Conservation (phyloP, 2,329 filamentous ascomycete genomes). For the Aspergillus jensenii region DNA sequence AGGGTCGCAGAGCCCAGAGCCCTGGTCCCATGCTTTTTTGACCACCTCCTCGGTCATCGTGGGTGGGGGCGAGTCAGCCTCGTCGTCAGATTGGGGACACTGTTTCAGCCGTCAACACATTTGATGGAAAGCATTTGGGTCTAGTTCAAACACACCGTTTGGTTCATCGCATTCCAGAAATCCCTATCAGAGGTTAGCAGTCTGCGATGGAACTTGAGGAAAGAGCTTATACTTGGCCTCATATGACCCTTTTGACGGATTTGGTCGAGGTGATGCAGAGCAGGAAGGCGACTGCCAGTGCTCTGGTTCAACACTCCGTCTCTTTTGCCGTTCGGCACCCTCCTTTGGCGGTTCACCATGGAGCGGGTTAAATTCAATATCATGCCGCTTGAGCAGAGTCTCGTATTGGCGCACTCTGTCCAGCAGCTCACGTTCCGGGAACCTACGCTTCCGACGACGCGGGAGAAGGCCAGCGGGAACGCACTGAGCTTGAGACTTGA, state of each 20-base stretch:
- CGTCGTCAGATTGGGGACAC: constrained; percentile 15
- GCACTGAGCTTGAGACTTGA: constrained; percentile 61
- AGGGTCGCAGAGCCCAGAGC: constrained; percentile 46
- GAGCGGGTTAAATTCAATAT: constrained; percentile 68
- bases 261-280: not conserved
- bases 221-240: constrained; percentile 17
- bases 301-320: not conserved
- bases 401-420: constrained; percentile 71
- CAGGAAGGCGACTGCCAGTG: not conserved
- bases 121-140: not conserved
- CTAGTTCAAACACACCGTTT: constrained; percentile 34
- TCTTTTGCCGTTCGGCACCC: not conserved
- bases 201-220: not conserved
- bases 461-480: constrained; percentile 47
- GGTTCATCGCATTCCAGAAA: constrained; percentile 49
- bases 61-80: constrained; percentile 27
- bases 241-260: not conserved
- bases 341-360: constrained; percentile 21
- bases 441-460: constrained; percentile 57
- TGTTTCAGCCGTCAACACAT: constrained; percentile 12
- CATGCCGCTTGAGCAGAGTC: constrained; percentile 62
- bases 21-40: constrained; percentile 48
- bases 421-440: constrained; percentile 69
- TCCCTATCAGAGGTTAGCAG: constrained; percentile 38
- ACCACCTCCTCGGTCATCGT: constrained; percentile 39